phyloP scores from a whole-genome alignment of 305 asterid species.

The Rubia peregrina region DNA sequence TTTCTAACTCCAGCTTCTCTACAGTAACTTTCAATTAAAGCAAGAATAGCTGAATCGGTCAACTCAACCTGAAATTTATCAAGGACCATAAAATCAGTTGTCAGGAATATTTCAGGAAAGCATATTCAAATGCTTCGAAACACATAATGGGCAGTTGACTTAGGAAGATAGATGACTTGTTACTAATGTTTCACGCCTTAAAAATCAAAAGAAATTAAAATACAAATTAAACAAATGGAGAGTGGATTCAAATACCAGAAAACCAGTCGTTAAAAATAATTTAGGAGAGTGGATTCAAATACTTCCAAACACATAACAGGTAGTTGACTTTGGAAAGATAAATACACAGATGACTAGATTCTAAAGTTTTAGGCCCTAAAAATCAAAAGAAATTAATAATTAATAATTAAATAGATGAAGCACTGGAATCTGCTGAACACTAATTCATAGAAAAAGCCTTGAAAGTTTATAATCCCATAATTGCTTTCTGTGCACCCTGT shows the following conservation, averaged over 20 bases:
- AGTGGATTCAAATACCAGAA: background rate
- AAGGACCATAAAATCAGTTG: background rate
- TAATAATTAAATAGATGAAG: background rate
- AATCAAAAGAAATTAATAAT: background rate
- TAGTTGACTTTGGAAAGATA: background rate
- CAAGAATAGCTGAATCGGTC: conserved; percentile 82
- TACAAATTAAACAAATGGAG: background rate
- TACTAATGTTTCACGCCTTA: background rate
- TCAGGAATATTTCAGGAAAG: background rate
- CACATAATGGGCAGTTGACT: background rate
- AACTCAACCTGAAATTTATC: conserved; percentile 63
- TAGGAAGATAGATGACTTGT: background rate
- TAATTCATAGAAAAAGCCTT: no score
- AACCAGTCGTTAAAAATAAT: background rate
- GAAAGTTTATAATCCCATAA: no score
- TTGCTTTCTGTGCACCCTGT: no score
- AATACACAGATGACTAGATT: background rate
- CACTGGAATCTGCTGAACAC: no score
- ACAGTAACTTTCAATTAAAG: conserved; percentile 87
- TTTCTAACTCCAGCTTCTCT: conserved; percentile 98
- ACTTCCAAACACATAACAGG: background rate
- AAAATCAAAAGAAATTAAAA: background rate
- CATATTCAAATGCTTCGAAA: background rate
- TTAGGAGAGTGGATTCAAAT: background rate
- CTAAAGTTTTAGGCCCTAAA: background rate